Base-by-base conservation (phyloP, 805 yeast species). In the Barnettozyma sp. region DNA sequence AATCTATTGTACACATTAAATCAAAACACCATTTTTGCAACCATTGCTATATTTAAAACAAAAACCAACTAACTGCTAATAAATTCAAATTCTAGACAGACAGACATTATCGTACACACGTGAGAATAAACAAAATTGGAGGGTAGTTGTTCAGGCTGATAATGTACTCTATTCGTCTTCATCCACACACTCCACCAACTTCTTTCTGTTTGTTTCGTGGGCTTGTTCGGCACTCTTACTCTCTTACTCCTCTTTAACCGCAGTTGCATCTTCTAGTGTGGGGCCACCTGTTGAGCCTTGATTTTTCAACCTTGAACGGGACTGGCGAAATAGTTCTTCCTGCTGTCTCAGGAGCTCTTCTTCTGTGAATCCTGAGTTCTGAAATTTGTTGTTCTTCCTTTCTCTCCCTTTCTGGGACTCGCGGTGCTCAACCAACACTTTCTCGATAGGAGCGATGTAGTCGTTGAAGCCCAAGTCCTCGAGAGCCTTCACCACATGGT, bases 321-420 rank as follows among this genome's bases (percentile, higher is more conserved):
- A 78, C 54, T 78, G 76, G 47, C 84, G 82, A 62, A 92, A 92
- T 40, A 92, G 65, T 56, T 84, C 94, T 52, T 92, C 97, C 56
- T 92, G 98, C 57, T 90, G 94, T 48, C 76, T 75, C 52, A 92
- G 69, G 38, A 92, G 66, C 57, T 92, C 98, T 57, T 88, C 98
- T 55, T 90, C 97, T 2, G 88, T 67, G 44, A 87, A 68, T 0
- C 97, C 97, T 4, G 94, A 80, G 49, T 85, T 85, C 59, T 87
- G 95, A 51, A 92, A 82, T 62, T 92, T 92, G 56, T 90, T 87
- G 48, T 82, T 86, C 54, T 86, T 84, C 60, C 83, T 79, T 50
- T 92, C 97, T 48, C 92, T 81, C 12, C 85, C 83, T 63, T 88
- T 87, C 50, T 79, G 78, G 35, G 79, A 71, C 50, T 87, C 95